Conservation (phyloP, 2,329 filamentous ascomycete species). For the Setomelanomma holmii region DNA sequence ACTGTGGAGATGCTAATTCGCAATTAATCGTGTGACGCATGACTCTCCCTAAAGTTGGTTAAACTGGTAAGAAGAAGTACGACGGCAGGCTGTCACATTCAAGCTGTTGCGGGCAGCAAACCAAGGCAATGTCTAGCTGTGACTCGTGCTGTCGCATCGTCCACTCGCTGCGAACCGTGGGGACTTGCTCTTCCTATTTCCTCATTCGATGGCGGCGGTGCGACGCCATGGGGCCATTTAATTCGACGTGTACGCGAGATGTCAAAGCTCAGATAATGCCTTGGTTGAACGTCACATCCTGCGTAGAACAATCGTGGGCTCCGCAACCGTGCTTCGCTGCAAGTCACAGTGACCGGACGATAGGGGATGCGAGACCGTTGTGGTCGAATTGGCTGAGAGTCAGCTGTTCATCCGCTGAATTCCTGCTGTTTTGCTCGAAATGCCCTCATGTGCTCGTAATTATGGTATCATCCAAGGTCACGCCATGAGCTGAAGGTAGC, state of each 20-base stretch:
- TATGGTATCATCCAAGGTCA: not conserved
- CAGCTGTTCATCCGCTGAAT: conserved; percentile 2
- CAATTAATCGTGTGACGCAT: conserved; percentile 8
- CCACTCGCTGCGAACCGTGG: not conserved
- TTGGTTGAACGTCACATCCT: not conserved
- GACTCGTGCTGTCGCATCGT: not conserved
- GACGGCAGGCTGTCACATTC: no score
- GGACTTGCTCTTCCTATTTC: not conserved
- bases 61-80: no score
- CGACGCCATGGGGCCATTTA: not conserved
- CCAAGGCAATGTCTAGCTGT: no score
- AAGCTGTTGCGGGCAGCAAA: no score
- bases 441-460: not conserved
- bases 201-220: not conserved
- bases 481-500: not conserved
- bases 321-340: not conserved
- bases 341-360: not conserved
- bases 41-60: not conserved
- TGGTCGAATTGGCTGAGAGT: conserved; percentile 1
- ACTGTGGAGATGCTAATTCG: conserved; percentile 27
- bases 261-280: not conserved
- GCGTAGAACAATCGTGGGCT: not conserved
- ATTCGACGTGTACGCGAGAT: not conserved
- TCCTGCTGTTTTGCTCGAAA: conserved; percentile 10
- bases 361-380: conserved; percentile 3